These are phyloP conservation scores for Fusarium austroafricanum DNA, from an alignment of 2,329 filamentous ascomycete genomes.

Conservation along the genomic window DNA sequence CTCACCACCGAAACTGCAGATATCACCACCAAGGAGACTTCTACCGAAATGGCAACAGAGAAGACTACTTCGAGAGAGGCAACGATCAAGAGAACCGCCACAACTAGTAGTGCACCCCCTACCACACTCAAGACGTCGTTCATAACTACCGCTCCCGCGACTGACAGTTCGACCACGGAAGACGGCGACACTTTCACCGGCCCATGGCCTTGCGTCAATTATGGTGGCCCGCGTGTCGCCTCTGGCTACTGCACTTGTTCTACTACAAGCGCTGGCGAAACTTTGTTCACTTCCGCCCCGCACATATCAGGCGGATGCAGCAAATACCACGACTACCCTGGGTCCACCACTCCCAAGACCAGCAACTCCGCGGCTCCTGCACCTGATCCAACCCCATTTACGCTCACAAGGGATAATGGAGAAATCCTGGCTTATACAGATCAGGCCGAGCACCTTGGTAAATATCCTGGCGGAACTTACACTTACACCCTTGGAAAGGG, in stretches of 20 bases:
- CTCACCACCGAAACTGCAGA: neutral
- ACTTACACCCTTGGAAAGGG: conserved; percentile 1
- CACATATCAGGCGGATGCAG: conserved; percentile 18
- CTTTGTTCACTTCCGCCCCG: conserved; percentile 21
- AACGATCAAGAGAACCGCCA: neutral
- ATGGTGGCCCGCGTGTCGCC: conserved; percentile 22
- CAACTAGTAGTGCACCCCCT: neutral
- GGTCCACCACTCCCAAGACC: neutral
- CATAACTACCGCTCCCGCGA: conserved; percentile 7
- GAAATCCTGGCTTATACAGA: neutral
- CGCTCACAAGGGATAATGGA: neutral
- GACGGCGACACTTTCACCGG: conserved; percentile 5
- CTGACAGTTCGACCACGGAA: neutral
- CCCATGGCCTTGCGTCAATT: conserved; percentile 19
- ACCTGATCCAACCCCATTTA: neutral
- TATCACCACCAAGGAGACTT: neutral
- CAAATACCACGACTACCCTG: conserved; percentile 27
- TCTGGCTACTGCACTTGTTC: conserved; percentile 33
- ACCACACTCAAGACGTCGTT: conserved; percentile 19
- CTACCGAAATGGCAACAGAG: neutral
- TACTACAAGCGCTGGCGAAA: conserved; percentile 20
- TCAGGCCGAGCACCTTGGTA: neutral
- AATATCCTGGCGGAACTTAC: neutral
- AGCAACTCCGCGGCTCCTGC: neutral
- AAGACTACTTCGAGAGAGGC: neutral